Conservation (phyloP, 2,329 filamentous ascomycete genomes). For the Tolypocladium tropicale region DNA sequence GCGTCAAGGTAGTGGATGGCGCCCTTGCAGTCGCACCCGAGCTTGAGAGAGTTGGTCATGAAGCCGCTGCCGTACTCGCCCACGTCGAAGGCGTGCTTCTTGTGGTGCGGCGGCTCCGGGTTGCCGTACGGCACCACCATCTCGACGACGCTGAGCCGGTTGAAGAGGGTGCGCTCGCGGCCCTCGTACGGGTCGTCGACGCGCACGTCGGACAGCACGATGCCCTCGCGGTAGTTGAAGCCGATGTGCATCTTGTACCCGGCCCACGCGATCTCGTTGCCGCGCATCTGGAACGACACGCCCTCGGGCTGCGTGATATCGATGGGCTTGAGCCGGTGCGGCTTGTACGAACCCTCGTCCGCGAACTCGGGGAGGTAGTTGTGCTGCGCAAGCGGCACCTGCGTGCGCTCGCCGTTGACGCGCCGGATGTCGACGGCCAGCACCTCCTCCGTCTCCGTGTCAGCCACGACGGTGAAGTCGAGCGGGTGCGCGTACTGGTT, state of each 20-base stretch:
- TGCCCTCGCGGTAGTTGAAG: slow-evolving; percentile 62
- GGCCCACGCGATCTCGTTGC: slow-evolving; percentile 45
- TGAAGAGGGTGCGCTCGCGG: slow-evolving; percentile 47
- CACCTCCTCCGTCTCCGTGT: slow-evolving; percentile 37
- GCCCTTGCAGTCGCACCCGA: slow-evolving; percentile 55
- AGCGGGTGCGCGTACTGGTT: slow-evolving; percentile 50
- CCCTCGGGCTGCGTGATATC: slow-evolving; percentile 29
- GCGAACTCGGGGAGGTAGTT: slow-evolving; percentile 27
- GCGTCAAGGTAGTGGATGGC: slow-evolving; percentile 35
- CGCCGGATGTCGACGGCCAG: slow-evolving; percentile 31
- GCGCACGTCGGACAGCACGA: slow-evolving; percentile 57
- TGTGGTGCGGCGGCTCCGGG: slow-evolving; percentile 50
- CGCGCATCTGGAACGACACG: slow-evolving; percentile 34
- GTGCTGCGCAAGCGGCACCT: slow-evolving; percentile 26
- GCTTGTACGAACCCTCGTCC: slow-evolving; percentile 22
- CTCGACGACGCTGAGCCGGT: slow-evolving; percentile 57
- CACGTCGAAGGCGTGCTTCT: slow-evolving; percentile 61
- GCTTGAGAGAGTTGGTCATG: slow-evolving; percentile 54
- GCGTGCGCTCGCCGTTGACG: slow-evolving; percentile 37
- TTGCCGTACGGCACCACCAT: slow-evolving; percentile 65
- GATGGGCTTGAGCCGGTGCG: slow-evolving; percentile 25
- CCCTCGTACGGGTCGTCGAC: slow-evolving; percentile 42
- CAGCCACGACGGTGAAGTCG: slow-evolving; percentile 32
- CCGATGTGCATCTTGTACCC: slow-evolving; percentile 63
- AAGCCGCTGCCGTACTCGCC: slow-evolving; percentile 56